Evolutionary conservation across 2,329 filamentous ascomycete species (phyloP).

Genomic region (Neopestalotiopsis rosae): DNA sequence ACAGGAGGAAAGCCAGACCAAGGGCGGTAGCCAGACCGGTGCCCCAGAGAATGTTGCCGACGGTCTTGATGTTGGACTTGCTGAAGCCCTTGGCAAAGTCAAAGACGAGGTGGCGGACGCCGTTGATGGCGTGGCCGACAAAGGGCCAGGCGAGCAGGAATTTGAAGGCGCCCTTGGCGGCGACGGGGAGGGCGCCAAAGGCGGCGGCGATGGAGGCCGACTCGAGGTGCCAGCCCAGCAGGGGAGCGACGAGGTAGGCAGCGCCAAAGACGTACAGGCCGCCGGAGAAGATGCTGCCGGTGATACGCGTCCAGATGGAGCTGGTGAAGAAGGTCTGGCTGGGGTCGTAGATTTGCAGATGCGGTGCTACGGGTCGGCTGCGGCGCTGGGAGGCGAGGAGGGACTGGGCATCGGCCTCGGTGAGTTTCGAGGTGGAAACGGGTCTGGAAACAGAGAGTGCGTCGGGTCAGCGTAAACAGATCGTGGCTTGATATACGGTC

Average conservation of each 20-base stretch:
- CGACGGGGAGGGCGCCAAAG: conserved; percentile 63
- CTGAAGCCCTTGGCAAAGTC: conserved; percentile 58
- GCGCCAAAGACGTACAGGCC: conserved; percentile 80
- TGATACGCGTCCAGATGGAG: conserved; percentile 79
- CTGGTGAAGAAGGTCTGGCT: conserved; percentile 85
- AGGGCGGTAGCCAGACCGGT: conserved; percentile 48
- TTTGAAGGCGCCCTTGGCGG: conserved; percentile 64
- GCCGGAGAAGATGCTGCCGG: conserved; percentile 75
- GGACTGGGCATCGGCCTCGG: conserved; percentile 56
- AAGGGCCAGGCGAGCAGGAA: conserved; percentile 64
- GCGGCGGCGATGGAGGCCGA: conserved; percentile 64
- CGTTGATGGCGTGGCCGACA: conserved; percentile 61
- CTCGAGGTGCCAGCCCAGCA: conserved; percentile 70
- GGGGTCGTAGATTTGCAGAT: conserved; percentile 84
- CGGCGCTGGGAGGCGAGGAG: conserved; percentile 84
- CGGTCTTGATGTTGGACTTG: conserved; percentile 50
- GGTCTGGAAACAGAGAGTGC: conserved; percentile 39
- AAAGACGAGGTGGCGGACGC: conserved; percentile 59
- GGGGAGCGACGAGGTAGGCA: conserved; percentile 80
- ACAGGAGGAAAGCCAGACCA: conserved; percentile 56
- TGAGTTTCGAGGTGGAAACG: conserved; percentile 63
- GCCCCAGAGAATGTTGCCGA: conserved; percentile 55
- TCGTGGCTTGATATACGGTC: too few relatives aligned
- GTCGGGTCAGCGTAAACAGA: background rate
- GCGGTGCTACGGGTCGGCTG: conserved; percentile 81